Evolutionary conservation across 306 rosid genomes (phyloP), one percentile per base, ranked within the genome.

Genomic region (Prinsepia uniflora): DNA sequence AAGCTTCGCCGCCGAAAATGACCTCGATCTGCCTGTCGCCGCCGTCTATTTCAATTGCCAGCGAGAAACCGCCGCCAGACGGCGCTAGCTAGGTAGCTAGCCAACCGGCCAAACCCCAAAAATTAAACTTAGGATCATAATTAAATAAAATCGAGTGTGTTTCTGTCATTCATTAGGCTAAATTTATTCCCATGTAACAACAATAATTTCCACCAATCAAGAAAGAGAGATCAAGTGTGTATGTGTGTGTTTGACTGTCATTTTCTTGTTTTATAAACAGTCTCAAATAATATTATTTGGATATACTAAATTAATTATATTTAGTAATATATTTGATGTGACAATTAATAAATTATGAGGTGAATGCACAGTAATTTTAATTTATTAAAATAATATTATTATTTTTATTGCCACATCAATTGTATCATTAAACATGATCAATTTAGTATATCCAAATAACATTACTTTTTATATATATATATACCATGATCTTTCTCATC

Each of bases 11-110:
- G 85, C 75, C 11, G 80, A 82, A 68, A 85, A 87, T 55, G 85
- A 87, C 64, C 87, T 93, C 17, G 89, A 86, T 30, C 85, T 76
- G 40, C 98, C 98, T 48, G 98, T 93, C 44, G 98, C 97, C 73
- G 97, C 89, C 56, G 89, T 89, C 10, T 93, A 82, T 78, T 93
- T 90, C 88, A 88, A 93, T 71, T 90, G 92, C 0, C 92, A 89
- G 72, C 78, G 97, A 53, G 90, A 83, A 78, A 87, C 94, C 0
- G 97, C 96, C 10, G 75, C 91, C 5, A 85, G 96, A 78, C 86
- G 83, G 47, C 96, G 88, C 80, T 84, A 83, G 70, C 58, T 59
- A 30, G 36, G 30, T 13, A 10, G 11, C 17, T 30, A 30, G 36
- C 3, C 2, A 30, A 30, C 36, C 36, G 36, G 36, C 36, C 30